Evolutionary conservation across 257 asterid genomes (phyloP).

Genomic region (Solanum commersonii): DNA sequence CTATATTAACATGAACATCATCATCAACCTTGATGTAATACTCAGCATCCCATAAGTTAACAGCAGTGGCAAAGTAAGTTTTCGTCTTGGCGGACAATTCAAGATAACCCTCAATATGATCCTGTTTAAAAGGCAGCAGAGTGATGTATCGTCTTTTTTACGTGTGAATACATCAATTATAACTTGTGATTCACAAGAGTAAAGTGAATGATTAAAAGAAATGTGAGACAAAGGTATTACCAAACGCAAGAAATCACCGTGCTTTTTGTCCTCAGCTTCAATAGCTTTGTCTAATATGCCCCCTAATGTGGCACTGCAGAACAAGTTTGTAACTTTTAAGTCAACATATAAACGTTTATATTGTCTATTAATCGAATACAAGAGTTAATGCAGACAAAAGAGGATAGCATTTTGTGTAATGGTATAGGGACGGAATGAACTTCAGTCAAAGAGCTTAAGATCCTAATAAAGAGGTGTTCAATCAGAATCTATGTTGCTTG

Average conservation of each 20-base stretch:
- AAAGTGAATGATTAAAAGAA: not conserved
- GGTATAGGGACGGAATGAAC: not conserved
- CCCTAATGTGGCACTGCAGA: slow-evolving; percentile 71
- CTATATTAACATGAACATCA: slow-evolving; percentile 92
- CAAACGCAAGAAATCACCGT: slow-evolving; percentile 87
- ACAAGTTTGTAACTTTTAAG: not conserved
- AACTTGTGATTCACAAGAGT: not conserved
- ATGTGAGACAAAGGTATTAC: slow-evolving; percentile 11
- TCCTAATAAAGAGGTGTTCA: not conserved
- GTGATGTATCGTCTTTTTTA: not conserved
- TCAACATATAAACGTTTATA: not conserved
- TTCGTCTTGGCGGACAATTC: slow-evolving; percentile 90
- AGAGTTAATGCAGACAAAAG: not conserved
- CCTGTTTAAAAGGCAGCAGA: slow-evolving; percentile 23
- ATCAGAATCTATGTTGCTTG: not conserved
- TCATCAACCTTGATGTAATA: slow-evolving; percentile 89
- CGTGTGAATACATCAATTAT: not conserved
- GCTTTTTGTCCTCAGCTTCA: slow-evolving; percentile 80
- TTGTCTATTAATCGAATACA: not conserved
- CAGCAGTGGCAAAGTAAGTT: slow-evolving; percentile 70
- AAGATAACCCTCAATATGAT: slow-evolving; percentile 93
- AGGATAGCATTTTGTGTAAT: not conserved
- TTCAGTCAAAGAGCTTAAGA: not conserved
- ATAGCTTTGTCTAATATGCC: slow-evolving; percentile 81
- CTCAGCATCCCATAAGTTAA: slow-evolving; percentile 78